phyloP scores from a whole-genome alignment of 345 rosid species.

The Aquilaria malaccensis region DNA sequence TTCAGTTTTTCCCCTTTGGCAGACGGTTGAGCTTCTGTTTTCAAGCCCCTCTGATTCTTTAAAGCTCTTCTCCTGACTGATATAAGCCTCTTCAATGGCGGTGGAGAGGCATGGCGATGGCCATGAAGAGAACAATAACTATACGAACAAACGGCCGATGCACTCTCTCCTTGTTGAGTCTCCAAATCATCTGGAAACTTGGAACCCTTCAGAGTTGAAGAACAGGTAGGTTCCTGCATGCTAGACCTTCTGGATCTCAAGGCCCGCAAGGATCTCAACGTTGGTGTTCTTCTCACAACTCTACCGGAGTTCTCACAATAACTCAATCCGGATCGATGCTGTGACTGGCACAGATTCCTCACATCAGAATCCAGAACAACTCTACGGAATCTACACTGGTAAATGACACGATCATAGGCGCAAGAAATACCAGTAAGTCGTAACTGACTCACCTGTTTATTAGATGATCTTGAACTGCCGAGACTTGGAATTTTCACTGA shows the following conservation, averaged over 20 bases:
- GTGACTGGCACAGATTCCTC: conserved; percentile 3
- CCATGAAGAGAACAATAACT: conserved; percentile 92
- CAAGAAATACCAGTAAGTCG: background rate
- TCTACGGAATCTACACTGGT: background rate
- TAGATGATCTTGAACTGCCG: conserved; percentile 9
- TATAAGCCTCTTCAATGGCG: conserved; percentile 53
- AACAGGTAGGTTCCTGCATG: conserved; percentile 61
- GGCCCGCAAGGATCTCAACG: conserved; percentile 28
- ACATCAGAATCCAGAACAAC: too few species aligned
- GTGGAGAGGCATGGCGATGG: conserved; percentile 39
- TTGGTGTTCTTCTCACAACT: conserved; percentile 25
- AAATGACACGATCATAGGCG: conserved; percentile 1
- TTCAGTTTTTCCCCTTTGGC: conserved; percentile 22
- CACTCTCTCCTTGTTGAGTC: conserved; percentile 22
- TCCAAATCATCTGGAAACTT: conserved; percentile 36
- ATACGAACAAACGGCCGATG: conserved; percentile 48
- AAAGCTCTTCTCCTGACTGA: conserved; percentile 50
- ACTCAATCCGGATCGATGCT: conserved; percentile 3
- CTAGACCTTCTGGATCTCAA: conserved; percentile 34
- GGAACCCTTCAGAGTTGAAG: conserved; percentile 69
- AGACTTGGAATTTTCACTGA: conserved; percentile 31
- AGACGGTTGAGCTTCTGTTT: conserved; percentile 26
- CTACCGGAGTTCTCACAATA: conserved; percentile 24
- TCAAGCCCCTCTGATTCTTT: conserved; percentile 43
- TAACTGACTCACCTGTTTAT: background rate